Base-by-base conservation (phyloP, 2,329 filamentous ascomycete genomes). In the Pleoardoris graminearum region DNA sequence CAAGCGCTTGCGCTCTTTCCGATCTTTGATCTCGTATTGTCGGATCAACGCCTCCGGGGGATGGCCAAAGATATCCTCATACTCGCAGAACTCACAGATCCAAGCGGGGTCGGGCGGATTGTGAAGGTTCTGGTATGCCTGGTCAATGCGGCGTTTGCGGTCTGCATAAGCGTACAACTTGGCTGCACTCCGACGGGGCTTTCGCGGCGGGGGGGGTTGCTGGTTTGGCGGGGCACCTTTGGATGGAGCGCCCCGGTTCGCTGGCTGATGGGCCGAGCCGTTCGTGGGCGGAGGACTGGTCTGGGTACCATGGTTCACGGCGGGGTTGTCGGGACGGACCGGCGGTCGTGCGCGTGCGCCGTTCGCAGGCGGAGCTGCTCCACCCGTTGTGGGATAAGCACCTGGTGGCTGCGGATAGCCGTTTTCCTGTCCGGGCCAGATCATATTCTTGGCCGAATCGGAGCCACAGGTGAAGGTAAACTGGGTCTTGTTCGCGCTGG, bases 11-110 rank as follows among this genome's bases (percentile, higher is more conserved):
- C 91, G 87, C 69, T 90, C 86, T 54, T 89, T 88, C 30, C 91
- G 86, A 68, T 97, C 94, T 72, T 96, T 97, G 70, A 93, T 89
- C 75, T 99, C 94, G 69, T 97, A 99, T 57, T 91, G 86, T 35
- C 90, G 85, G 58, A 97, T 95, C 49, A 99, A 77, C 44, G 91
- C 91, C 63, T 85, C 82, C 0, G 94, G 94, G 2, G 89, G 89
- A 47, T 82, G 82, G n/a, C 93, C 93, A 70, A 96, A 97, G 44
- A 99, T 97, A 47, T 85, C 85, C 75, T 97, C 93, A 69, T 97
- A 99, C 73, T 99, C 94, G 78, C 94, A 99, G 71, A 97, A 97
- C 67, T 97, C 90, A 75, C 94, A 99, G 41, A 97, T 91, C 90
- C 92, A 97, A 45, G 91, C 83, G 55, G 96, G 90, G 59, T 90